These are phyloP conservation scores for Oryza longistaminata DNA, from an alignment of 176 grass and related monocot species.

Conservation along the genomic window DNA sequence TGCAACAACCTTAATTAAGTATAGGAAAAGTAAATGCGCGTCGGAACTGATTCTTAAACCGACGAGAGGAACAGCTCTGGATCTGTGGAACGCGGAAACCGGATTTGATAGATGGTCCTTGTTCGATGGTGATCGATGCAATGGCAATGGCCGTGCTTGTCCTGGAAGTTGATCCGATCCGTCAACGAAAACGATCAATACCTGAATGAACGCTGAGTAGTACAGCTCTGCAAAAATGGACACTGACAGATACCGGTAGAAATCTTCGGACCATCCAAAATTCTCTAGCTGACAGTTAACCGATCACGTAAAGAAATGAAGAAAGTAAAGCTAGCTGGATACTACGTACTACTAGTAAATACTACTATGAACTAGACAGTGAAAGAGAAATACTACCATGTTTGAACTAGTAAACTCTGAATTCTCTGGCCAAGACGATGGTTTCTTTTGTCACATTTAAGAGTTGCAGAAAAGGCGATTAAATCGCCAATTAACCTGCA, in stretches of 20 bases:
- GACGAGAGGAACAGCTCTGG: neutral
- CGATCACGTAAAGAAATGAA: neutral
- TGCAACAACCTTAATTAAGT: neutral
- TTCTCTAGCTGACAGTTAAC: no score
- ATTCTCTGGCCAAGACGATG: neutral
- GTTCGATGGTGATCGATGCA: neutral
- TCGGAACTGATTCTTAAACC: neutral
- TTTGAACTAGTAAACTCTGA: neutral
- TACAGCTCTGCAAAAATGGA: neutral
- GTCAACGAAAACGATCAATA: slow-evolving; percentile 9
- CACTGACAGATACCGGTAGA: neutral
- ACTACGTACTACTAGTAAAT: neutral
- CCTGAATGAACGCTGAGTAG: neutral
- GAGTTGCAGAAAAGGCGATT: neutral
- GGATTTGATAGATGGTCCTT: neutral
- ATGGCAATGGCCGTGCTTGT: neutral
- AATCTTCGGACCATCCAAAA: neutral
- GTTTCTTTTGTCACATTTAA: neutral
- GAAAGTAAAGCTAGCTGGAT: neutral
- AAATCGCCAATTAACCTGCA: neutral
- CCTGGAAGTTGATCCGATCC: no score
- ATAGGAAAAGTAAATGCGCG: neutral
- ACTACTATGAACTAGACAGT: neutral
- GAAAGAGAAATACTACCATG: neutral
- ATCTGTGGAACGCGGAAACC: neutral